phyloP scores from a whole-genome alignment of 176 grass and related monocot genomes.

The Triticum turgidum region DNA sequence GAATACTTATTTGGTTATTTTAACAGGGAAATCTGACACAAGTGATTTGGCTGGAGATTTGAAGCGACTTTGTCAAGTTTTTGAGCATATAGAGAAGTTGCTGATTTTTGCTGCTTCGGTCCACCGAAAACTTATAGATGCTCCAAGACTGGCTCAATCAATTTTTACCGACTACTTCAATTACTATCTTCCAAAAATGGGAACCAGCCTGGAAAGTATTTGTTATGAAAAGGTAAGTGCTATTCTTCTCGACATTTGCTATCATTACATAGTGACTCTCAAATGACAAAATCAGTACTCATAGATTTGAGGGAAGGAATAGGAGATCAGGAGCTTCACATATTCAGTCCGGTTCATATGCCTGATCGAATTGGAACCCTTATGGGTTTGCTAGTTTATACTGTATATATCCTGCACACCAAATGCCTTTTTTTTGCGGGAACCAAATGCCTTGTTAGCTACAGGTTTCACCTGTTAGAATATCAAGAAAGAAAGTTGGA shows the following conservation, averaged over 20 bases:
- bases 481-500: slow-evolving; percentile 1
- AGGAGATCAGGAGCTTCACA: slow-evolving; percentile 1
- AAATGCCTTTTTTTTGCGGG: not conserved
- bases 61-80: slow-evolving; percentile 78
- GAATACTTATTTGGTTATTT: slow-evolving; percentile 5
- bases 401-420: not conserved
- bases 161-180: slow-evolving; percentile 83
- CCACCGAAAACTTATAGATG: slow-evolving; percentile 66
- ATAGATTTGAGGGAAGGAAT: not conserved
- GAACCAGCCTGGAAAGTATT: slow-evolving; percentile 69
- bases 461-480: not conserved
- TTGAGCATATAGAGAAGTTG: slow-evolving; percentile 91
- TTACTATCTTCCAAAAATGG: slow-evolving; percentile 94
- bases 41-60: slow-evolving; percentile 78
- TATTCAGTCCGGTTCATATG: not conserved
- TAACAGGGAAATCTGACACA: slow-evolving; percentile 66
- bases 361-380: not conserved
- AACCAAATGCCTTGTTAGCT: slow-evolving; percentile 11
- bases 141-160: slow-evolving; percentile 64
- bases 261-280: not conserved
- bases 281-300: not conserved
- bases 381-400: not conserved
- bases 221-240: slow-evolving; percentile 80
- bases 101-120: slow-evolving; percentile 83
- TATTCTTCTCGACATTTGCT: slow-evolving; percentile 2